Conservation (phyloP, 805 yeast species). For the Maudiozyma pseudohumilis region DNA sequence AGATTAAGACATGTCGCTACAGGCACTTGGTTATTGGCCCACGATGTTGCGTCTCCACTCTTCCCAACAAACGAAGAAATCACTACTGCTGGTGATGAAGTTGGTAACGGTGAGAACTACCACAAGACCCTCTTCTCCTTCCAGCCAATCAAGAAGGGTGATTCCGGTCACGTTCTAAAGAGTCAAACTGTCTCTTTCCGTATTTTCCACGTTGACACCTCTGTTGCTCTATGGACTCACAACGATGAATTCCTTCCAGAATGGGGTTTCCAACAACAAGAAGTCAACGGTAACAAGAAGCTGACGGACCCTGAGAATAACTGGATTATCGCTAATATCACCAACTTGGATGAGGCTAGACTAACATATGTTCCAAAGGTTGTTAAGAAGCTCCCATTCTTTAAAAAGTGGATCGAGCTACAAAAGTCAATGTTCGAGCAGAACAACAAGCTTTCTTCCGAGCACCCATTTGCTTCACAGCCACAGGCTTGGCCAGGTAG, state of each 20-base stretch:
- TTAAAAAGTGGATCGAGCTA: conserved; percentile 80
- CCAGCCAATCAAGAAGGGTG: conserved; percentile 47
- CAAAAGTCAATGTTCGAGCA: conserved; percentile 86
- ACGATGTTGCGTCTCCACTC: conserved; percentile 93
- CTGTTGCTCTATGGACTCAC: conserved; percentile 92
- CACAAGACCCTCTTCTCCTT: conserved; percentile 74
- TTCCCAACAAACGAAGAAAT: conserved; percentile 92
- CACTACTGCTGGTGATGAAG: conserved; percentile 58
- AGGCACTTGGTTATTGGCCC: conserved; percentile 71
- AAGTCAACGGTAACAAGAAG: conserved; percentile 90
- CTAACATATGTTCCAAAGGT: conserved; percentile 53
- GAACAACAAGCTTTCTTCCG: conserved; percentile 75
- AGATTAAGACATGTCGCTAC: conserved; percentile 78
- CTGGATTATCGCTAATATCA: conserved; percentile 70
- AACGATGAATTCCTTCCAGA: conserved; percentile 78
- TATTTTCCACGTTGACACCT: conserved; percentile 72
- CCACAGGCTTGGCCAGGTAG: conserved; percentile 91
- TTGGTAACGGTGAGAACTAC: conserved; percentile 43
- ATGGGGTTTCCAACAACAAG: conserved; percentile 90
- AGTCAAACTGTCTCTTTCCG: conserved; percentile 63
- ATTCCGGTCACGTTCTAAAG: conserved; percentile 38
- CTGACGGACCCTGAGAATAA: conserved; percentile 52
- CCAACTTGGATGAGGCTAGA: conserved; percentile 56
- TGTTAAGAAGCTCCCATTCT: conserved; percentile 57
- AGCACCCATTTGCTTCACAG: conserved; percentile 91